Evolutionary conservation across 2,329 filamentous ascomycete species (phyloP).

Genomic region (Hymenoscyphus infarciens): DNA sequence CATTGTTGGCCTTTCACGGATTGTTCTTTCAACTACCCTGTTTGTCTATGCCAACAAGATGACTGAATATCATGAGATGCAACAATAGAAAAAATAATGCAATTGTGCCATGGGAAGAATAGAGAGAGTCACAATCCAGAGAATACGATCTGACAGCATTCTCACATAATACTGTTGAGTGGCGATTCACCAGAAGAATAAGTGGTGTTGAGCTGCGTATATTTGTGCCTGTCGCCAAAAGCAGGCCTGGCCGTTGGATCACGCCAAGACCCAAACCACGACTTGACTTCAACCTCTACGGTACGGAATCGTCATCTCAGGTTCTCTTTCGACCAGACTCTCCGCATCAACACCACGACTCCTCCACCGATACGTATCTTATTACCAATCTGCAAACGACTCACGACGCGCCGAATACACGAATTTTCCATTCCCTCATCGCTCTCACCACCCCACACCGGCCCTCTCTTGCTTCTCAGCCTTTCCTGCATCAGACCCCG

Average conservation of each 20-base stretch:
- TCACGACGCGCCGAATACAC: slow-evolving; percentile 5
- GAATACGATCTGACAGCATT: no score
- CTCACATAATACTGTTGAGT: no score
- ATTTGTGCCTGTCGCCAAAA: no score
- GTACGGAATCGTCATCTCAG: no score
- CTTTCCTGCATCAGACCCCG: slow-evolving; percentile 9
- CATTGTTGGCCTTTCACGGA: background rate
- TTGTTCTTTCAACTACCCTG: background rate
- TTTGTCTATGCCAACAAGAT: no score
- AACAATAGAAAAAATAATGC: background rate
- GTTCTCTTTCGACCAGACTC: background rate
- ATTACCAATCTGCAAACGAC: slow-evolving; percentile 2
- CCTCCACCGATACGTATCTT: background rate
- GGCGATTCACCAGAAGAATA: no score
- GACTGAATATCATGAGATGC: background rate
- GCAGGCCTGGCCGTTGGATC: no score
- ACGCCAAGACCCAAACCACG: background rate
- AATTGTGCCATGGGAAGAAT: no score
- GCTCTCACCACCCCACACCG: slow-evolving; percentile 4
- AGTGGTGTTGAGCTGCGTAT: no score
- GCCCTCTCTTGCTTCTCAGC: slow-evolving; percentile 8
- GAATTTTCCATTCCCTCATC: slow-evolving; percentile 1
- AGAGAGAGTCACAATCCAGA: no score
- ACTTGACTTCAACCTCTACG: no score
- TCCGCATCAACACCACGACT: slow-evolving; percentile 7